Conservation (phyloP, 331 rosid species). For the Cucumis variabilis region DNA sequence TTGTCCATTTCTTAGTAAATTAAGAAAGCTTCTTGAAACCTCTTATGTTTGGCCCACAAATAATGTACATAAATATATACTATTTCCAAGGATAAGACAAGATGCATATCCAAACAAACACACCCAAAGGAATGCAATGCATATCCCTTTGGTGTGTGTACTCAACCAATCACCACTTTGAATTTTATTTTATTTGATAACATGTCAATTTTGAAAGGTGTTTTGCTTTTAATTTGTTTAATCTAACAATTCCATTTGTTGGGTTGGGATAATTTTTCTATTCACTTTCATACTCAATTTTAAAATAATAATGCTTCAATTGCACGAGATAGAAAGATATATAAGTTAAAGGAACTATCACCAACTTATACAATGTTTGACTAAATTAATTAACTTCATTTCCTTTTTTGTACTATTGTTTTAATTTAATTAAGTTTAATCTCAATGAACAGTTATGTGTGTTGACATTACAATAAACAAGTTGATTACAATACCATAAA, state of each 20-base stretch:
- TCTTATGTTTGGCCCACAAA: slow-evolving; percentile 27
- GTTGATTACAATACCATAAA: too few species aligned
- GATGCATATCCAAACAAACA: slow-evolving; percentile 13
- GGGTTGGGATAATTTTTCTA: neutral
- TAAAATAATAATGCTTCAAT: neutral
- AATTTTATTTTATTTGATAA: neutral
- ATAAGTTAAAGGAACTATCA: too few species aligned
- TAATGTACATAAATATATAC: neutral
- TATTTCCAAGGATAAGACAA: neutral
- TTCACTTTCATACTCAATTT: neutral
- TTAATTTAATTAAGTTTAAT: neutral
- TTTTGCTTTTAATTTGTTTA: neutral
- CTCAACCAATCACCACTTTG: slow-evolving; percentile 1
- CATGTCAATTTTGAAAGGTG: neutral
- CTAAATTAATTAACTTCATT: too few species aligned
- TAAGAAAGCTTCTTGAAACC: slow-evolving; percentile 26
- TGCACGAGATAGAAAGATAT: neutral
- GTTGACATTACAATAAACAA: too few species aligned
- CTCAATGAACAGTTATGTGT: too few species aligned
- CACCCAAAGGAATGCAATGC: neutral
- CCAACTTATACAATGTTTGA: too few species aligned
- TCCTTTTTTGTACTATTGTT: neutral
- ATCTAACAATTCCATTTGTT: neutral
- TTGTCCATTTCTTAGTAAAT: neutral
- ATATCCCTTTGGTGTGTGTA: neutral